Evolutionary conservation across 164 flowering plant genomes (phyloP).

Genomic region (Tinospora cordifolia): DNA sequence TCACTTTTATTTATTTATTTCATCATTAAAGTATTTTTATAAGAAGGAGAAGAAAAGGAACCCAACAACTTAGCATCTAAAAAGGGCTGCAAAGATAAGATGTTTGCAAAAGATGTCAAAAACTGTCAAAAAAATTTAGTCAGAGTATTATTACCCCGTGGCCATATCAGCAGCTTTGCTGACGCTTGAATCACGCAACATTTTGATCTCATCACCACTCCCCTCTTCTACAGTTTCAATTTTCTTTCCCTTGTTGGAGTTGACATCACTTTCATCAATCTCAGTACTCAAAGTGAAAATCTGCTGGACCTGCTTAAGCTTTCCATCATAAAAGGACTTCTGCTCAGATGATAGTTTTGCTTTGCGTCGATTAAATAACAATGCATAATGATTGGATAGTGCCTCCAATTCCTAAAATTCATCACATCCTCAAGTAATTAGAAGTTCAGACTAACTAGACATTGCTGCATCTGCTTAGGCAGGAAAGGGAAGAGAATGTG

Average conservation of each 20-base stretch:
- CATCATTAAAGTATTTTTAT: not conserved
- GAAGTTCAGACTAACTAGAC: not conserved
- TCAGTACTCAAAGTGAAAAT: slow-evolving; percentile 55
- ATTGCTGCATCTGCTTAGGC: not conserved
- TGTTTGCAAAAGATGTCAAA: not conserved
- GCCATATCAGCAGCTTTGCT: slow-evolving; percentile 98
- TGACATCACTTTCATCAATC: slow-evolving; percentile 39
- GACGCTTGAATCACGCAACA: slow-evolving; percentile 73
- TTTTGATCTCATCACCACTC: slow-evolving; percentile 58
- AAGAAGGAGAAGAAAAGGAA: not conserved
- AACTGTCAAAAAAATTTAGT: not conserved
- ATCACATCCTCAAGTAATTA: slow-evolving; percentile 12
- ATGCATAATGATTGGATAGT: slow-evolving; percentile 72
- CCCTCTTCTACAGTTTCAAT: slow-evolving; percentile 47
- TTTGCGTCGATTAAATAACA: slow-evolving; percentile 79
- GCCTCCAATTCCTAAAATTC: slow-evolving; percentile 84
- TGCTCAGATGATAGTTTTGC: slow-evolving; percentile 68
- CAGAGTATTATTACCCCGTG: slow-evolving; percentile 59
- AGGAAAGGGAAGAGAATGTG: not conserved
- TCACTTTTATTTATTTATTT: too few species aligned
- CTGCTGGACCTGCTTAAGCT: slow-evolving; percentile 71
- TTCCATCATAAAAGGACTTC: slow-evolving; percentile 70
- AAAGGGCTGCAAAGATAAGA: not conserved
- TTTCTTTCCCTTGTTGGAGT: slow-evolving; percentile 74
- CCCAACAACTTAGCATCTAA: not conserved